A percentile compares a stretch with the other conserved stretches of the same genome.
Evolutionary conservation across 2,329 filamentous ascomycete species (phyloP).

Genomic region (Gaeumannomyces sp.): DNA sequence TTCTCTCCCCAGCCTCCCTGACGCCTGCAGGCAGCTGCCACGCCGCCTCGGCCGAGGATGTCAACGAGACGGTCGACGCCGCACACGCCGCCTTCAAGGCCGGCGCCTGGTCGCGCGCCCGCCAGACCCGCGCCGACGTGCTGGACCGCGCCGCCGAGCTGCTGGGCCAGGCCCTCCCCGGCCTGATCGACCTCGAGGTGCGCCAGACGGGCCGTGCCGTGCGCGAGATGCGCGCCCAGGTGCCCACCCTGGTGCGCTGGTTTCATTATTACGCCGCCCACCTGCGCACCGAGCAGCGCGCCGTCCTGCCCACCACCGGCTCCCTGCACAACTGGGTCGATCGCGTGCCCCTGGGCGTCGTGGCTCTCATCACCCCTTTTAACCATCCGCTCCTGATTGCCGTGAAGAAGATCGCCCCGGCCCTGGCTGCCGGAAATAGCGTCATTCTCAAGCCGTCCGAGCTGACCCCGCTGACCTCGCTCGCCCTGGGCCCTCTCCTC

Average conservation of each 20-base stretch:
- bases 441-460: slow-evolving; percentile 58
- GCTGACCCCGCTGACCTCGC: slow-evolving; percentile 54
- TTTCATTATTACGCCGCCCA: slow-evolving; percentile 65
- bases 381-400: slow-evolving; percentile 54
- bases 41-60: slow-evolving; percentile 38
- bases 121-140: slow-evolving; percentile 53
- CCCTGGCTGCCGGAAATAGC: slow-evolving; percentile 52
- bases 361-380: slow-evolving; percentile 51
- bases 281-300: slow-evolving; percentile 59
- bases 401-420: slow-evolving; percentile 55
- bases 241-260: slow-evolving; percentile 60
- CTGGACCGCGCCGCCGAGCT: slow-evolving; percentile 54
- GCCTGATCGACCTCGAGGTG: slow-evolving; percentile 58
- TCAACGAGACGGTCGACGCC: slow-evolving; percentile 31
- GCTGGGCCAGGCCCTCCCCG: slow-evolving; percentile 44
- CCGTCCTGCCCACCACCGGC: slow-evolving; percentile 58
- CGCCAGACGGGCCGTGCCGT: slow-evolving; percentile 61
- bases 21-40: slow-evolving; percentile 34
- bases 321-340: slow-evolving; percentile 52
- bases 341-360: slow-evolving; percentile 51
- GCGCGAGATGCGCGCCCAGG: slow-evolving; percentile 65
- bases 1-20: neutral
- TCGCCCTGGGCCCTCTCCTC: slow-evolving; percentile 53
- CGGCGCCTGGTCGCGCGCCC: slow-evolving; percentile 50
- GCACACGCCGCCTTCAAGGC: slow-evolving; percentile 42